Evolutionary conservation across 2,329 filamentous ascomycete species (phyloP), one percentile per base, ranked within the genome.

Genomic region (Colletotrichum phormii): DNA sequence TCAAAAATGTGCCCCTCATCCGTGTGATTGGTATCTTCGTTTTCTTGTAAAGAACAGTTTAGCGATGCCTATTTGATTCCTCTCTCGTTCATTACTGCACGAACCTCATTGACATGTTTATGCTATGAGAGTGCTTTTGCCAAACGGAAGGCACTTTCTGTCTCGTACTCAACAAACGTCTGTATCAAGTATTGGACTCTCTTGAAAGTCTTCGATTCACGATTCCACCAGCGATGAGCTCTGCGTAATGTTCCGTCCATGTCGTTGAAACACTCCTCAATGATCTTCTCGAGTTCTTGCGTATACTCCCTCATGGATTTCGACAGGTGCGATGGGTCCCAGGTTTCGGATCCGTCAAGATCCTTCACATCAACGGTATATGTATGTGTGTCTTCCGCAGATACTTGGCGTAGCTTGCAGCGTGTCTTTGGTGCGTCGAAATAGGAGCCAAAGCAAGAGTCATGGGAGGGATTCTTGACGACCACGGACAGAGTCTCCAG

Each of bases 401-500:
- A 15, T 64, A 64, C 63, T 12, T 11, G 9, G 46, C 33, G 59
- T 2, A 68, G 59, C 49, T 64, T 64, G 33, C 58, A 68, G 37
- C 65, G 49, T 18, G 31, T 22, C 13, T 64, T 68, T 24, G 65
- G 65, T 29, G 59, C 33, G 5, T 68, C 49, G 18, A 64, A 64
- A n/a, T 18, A 29, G 24, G 58, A 46, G 26, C 64, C 46, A 9
- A 54, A 64, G n/a, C 65, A 33, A 6, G 24, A 29, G 33, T 55
- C 35, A 33, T 26, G 24, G 9, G 61, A 54, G 9, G 24, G 24
- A 7, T 46, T 15, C 13, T 18, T n/a, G 7, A 57, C 11, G 18
- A 64, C 51, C 62, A 64, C 62, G 3, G 62, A 64, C 2, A 64
- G 18, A 12, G 62, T 57, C 51, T 64, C 62, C 24, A 64, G 24